Evolutionary conservation across 1,139 yeast genomes (phyloP).

Genomic region (Zygoascus sp.): DNA sequence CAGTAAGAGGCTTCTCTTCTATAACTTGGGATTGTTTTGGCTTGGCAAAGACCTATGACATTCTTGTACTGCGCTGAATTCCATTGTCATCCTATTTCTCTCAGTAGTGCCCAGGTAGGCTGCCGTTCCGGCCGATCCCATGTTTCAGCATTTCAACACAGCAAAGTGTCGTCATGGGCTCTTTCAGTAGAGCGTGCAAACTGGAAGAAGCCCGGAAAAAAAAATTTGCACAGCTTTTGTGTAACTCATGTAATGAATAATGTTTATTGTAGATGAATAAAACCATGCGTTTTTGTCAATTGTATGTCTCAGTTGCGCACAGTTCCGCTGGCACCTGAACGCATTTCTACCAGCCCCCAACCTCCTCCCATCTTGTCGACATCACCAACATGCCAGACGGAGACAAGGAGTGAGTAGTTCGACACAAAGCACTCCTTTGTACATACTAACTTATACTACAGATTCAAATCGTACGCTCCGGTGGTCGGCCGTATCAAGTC

Average conservation of each 20-base stretch:
- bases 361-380: background rate
- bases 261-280: no score
- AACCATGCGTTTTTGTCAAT: no score
- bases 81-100: no score
- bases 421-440: background rate
- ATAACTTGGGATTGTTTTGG: no score
- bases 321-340: background rate
- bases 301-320: background rate
- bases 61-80: no score
- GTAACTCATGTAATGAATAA: background rate
- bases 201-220: no score
- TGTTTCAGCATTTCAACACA: no score
- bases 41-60: no score
- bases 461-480: conserved; percentile 26
- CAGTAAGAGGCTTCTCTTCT: conserved; percentile 2
- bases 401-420: background rate
- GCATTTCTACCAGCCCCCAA: background rate
- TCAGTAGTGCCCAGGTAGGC: no score
- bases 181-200: no score
- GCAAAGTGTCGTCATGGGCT: no score
- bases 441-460: background rate
- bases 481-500: conserved; percentile 37
- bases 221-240: background rate
- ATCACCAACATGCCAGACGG: conserved; percentile 1
- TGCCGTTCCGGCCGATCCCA: no score